Evolutionary conservation across 2,329 filamentous ascomycete species (phyloP), one percentile per base, ranked within the genome.

Genomic region (Alternaria dauci): DNA sequence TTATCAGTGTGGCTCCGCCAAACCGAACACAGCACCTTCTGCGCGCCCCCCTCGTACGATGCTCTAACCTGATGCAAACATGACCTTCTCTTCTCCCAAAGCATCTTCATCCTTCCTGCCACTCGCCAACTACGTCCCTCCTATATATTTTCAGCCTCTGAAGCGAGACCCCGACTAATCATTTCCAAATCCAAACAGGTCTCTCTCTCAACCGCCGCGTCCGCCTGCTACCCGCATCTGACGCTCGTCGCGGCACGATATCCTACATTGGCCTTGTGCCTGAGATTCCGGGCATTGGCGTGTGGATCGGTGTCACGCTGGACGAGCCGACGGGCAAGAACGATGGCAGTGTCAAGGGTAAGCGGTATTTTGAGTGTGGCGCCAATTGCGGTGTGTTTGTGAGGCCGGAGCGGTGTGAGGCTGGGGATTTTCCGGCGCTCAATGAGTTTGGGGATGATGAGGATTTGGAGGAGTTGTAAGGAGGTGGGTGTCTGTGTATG

Each of bases 261-360:
- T 84, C 82, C 78, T 94, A 91, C 76, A 85, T 94, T 55, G 92
- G 92, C 28, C 85, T 88, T 20, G 89, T 94, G 48, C 85, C 87
- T 61, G 89, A 93, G 79, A 93, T 94, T 63, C 88, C 89, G 5
- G 85, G 85, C 52, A 83, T 87, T 25, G 80, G 80, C 18, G 62
- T 79, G 81, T 95, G 92, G 92, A 83, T 94, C 20, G 92, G 91
- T 41, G 82, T 95, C 53, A 76, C 76, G 25, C 84, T 94, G 54
- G 91, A 94, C 75, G 91, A 94, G 79, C 91, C 92, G 1, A 89
- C 90, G 43, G 92, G 91, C 57, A 92, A 91, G 82, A 95, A 94
- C 73, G 91, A 94, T 76, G 92, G 92, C 61, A 89, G 88, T 69
- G 87, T 93, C 67, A 79, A 80, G 58, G 85, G 84, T 8, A 88